These are phyloP conservation scores for Lathyrus oleraceus DNA, from an alignment of 306 rosid species.

Conservation along the genomic window DNA sequence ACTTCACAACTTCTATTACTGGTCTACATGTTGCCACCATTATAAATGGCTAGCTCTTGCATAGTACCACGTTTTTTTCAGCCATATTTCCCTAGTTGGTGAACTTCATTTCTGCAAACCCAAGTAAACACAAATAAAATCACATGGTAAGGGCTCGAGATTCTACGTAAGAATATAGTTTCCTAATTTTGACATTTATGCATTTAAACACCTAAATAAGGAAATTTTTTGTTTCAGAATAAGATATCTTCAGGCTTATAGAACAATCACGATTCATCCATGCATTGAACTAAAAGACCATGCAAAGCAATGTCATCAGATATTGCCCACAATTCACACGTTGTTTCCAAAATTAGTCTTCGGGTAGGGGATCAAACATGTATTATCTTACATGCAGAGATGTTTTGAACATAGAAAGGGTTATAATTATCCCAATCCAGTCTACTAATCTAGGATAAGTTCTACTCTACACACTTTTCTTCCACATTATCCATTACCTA, in stretches of 20 bases:
- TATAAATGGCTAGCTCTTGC: constrained; percentile 33
- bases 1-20: constrained; percentile 36
- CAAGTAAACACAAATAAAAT: constrained; percentile 23
- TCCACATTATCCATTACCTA: constrained; percentile 19
- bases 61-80: constrained; percentile 30
- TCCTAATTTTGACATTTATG: background rate
- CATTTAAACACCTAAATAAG: constrained; percentile 34
- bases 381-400: constrained; percentile 27
- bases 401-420: constrained; percentile 22
- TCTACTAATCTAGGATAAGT: background rate
- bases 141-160: constrained; percentile 22
- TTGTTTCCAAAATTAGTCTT: background rate
- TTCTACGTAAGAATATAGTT: constrained; percentile 31
- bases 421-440: background rate
- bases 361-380: constrained; percentile 2
- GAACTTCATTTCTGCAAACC: constrained; percentile 29
- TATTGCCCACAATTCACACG: constrained; percentile 3
- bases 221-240: constrained; percentile 10
- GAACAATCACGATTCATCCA: constrained; percentile 16
- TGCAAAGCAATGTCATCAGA: constrained; percentile 21
- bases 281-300: constrained; percentile 18
- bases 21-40: constrained; percentile 41
- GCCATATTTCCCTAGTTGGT: constrained; percentile 25
- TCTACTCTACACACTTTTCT: constrained; percentile 1
- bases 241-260: background rate